Percentiles rank a stretch among this genome's conserved stretches.
Evolutionary conservation across 2,329 filamentous ascomycete genomes (phyloP).

Genomic region (Neocucurbitaria cava): DNA sequence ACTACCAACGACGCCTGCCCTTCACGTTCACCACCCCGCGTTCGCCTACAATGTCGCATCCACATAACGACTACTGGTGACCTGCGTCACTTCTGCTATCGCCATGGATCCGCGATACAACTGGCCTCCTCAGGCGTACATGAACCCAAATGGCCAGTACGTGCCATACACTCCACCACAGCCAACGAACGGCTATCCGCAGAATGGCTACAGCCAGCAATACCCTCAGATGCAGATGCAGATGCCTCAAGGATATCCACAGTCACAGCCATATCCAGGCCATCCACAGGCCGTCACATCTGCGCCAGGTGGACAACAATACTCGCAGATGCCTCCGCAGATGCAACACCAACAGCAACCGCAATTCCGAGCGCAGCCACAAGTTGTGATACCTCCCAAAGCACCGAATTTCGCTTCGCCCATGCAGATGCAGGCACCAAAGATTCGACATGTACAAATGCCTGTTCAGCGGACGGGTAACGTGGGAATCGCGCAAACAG

Average conservation of each 20-base stretch:
- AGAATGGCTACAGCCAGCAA: conserved; percentile 33
- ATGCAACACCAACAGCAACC: conserved; percentile 23
- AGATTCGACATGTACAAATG: conserved; percentile 39
- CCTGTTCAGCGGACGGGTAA: conserved; percentile 31
- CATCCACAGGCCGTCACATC: conserved; percentile 30
- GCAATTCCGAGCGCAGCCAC: conserved; percentile 33
- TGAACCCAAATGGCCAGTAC: conserved; percentile 34
- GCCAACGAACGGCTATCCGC: conserved; percentile 33
- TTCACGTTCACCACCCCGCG: conserved; percentile 17
- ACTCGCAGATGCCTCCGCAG: conserved; percentile 26
- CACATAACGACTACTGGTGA: conserved; percentile 22
- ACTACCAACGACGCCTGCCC: conserved; percentile 5
- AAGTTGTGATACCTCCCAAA: conserved; percentile 37
- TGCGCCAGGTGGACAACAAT: conserved; percentile 33
- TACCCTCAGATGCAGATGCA: conserved; percentile 30
- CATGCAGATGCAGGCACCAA: conserved; percentile 35
- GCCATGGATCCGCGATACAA: conserved; percentile 46
- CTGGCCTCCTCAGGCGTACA: conserved; percentile 40
- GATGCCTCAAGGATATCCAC: conserved; percentile 28
- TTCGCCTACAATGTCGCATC: conserved; percentile 25
- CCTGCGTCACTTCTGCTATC: neutral
- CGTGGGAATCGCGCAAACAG: conserved; percentile 19
- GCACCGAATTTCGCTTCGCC: conserved; percentile 24
- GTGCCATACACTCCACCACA: conserved; percentile 28
- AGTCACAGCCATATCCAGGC: conserved; percentile 20